A percentile compares a stretch with the other conserved stretches of the same genome.
Conservation (phyloP, 2,329 filamentous ascomycete genomes). For the Fusarium domesticum region DNA sequence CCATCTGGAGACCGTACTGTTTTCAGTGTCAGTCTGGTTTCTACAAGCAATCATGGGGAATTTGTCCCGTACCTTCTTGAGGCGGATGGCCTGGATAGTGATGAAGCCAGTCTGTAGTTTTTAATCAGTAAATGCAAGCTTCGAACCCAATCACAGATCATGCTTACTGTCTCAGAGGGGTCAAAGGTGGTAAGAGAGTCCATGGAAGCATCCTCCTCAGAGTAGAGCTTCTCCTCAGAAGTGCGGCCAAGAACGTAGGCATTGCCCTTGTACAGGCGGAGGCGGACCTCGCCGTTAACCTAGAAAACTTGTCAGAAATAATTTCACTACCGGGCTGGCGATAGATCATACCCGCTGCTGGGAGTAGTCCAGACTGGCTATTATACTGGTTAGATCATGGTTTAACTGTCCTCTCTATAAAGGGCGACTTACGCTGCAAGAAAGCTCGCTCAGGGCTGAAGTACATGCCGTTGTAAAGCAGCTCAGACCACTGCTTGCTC, state of each 20-base stretch:
- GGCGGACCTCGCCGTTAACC: too few relatives aligned
- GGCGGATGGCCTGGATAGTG: constrained; percentile 3
- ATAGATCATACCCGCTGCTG: too few relatives aligned
- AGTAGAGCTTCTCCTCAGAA: constrained; percentile 2
- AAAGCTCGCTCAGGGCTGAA: too few relatives aligned
- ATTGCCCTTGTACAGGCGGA: constrained; percentile 5
- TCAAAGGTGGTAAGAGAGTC: constrained; percentile 4
- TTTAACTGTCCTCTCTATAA: too few relatives aligned
- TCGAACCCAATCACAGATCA: too few relatives aligned
- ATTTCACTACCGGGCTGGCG: too few relatives aligned
- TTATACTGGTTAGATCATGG: too few relatives aligned
- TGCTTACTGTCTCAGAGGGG: constrained; percentile 3
- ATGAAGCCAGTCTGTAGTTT: constrained; percentile 3
- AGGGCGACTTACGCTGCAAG: too few relatives aligned
- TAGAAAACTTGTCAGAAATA: too few relatives aligned
- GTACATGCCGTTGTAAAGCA: constrained; percentile 4
- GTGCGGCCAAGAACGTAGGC: constrained; percentile 1
- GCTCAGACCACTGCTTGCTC: constrained; percentile 4
- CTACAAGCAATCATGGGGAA: not conserved
- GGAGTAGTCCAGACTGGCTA: too few relatives aligned
- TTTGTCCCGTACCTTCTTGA: constrained; percentile 2
- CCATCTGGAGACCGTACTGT: constrained; percentile 1
- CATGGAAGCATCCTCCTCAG: constrained; percentile 7
- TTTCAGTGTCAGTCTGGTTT: not conserved
- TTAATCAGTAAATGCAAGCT: too few relatives aligned